These are phyloP conservation scores for Boletus calvinii DNA, from an alignment of 1,284 basidiomycete genomes.

Conservation along the genomic window DNA sequence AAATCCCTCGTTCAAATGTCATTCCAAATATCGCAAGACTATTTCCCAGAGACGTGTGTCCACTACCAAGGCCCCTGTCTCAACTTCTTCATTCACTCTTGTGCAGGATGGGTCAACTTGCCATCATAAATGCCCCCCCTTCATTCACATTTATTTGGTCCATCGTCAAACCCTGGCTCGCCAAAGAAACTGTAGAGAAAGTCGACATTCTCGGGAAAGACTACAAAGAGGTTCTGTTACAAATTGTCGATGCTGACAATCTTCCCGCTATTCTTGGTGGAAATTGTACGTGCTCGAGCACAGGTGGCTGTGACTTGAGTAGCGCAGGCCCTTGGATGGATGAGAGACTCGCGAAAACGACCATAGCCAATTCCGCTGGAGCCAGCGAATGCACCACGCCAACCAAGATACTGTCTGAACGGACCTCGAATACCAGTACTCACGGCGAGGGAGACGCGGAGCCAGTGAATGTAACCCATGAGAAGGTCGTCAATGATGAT, in stretches of 20 bases:
- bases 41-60: slow-evolving; percentile 70
- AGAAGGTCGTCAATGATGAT: slow-evolving; percentile 13
- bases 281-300: slow-evolving; percentile 52
- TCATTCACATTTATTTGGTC: slow-evolving; percentile 72
- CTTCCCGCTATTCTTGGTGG: slow-evolving; percentile 45
- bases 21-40: slow-evolving; percentile 74
- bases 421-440: slow-evolving; percentile 10
- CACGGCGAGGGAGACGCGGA: background rate
- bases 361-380: background rate
- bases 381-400: slow-evolving; percentile 5
- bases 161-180: slow-evolving; percentile 65
- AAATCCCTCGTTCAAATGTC: slow-evolving; percentile 55
- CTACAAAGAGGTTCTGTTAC: slow-evolving; percentile 53
- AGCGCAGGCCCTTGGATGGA: slow-evolving; percentile 70
- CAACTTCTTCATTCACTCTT: background rate
- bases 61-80: background rate
- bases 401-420: slow-evolving; percentile 4
- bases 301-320: slow-evolving; percentile 59
- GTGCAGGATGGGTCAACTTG: slow-evolving; percentile 63
- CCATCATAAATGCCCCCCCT: slow-evolving; percentile 66
- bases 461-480: background rate
- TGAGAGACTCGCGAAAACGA: slow-evolving; percentile 46
- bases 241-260: slow-evolving; percentile 55
- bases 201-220: slow-evolving; percentile 60
- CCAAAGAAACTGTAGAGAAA: slow-evolving; percentile 68